Conservation (phyloP, 805 yeast genomes). For the Barnettozyma sp. region DNA sequence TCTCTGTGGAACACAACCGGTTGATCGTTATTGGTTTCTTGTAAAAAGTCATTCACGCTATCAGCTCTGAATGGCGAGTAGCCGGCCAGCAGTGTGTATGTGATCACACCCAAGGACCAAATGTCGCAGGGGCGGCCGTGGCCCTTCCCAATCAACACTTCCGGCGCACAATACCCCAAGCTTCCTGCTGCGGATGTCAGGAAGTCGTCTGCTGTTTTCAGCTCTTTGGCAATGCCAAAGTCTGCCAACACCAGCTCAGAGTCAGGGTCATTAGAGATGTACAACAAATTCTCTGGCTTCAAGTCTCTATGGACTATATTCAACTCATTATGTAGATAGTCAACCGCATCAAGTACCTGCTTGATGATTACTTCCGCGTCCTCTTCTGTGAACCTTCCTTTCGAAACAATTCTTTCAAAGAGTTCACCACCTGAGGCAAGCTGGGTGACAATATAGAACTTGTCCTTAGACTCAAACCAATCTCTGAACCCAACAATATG, state of each 20-base stretch:
- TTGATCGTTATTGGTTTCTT: conserved; percentile 64
- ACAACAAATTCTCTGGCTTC: conserved; percentile 89
- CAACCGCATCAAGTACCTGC: conserved; percentile 72
- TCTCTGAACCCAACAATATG: conserved; percentile 86
- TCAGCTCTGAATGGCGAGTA: conserved; percentile 89
- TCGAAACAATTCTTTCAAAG: conserved; percentile 74
- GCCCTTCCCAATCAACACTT: conserved; percentile 71
- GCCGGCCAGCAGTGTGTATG: conserved; percentile 86
- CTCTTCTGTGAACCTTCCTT: conserved; percentile 81
- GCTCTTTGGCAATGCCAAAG: conserved; percentile 87
- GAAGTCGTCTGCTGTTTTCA: conserved; percentile 52
- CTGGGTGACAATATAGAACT: conserved; percentile 90
- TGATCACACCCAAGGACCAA: conserved; percentile 92
- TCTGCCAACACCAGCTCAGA: conserved; percentile 85
- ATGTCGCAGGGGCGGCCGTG: conserved; percentile 95
- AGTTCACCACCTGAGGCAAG: conserved; percentile 95
- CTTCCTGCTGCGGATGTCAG: conserved; percentile 80
- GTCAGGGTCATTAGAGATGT: conserved; percentile 47
- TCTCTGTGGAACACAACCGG: conserved; percentile 81
- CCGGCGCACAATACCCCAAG: conserved; percentile 97
- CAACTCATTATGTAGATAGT: conserved; percentile 58
- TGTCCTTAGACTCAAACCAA: conserved; percentile 91
- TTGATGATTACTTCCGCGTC: conserved; percentile 74
- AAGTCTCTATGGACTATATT: conserved; percentile 91
- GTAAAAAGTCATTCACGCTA: conserved; percentile 69